phyloP scores from a whole-genome alignment of 805 yeast genomes.

The Lachancea quebecensis region DNA sequence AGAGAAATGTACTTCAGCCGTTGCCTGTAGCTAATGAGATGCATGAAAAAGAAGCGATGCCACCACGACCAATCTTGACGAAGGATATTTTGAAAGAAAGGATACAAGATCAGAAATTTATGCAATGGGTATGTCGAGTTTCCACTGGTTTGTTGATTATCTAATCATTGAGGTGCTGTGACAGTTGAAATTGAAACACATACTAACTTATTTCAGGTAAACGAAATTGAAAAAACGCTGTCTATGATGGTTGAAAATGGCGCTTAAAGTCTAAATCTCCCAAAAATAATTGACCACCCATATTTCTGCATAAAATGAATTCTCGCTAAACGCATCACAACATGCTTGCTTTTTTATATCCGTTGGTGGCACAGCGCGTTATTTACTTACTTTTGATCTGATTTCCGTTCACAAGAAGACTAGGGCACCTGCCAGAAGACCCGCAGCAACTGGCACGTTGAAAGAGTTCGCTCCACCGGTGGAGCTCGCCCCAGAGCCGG shows the following conservation, averaged over 20 bases:
- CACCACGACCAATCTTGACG: neutral
- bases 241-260: neutral
- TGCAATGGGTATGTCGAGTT: slow-evolving; percentile 24
- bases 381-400: too few relatives aligned
- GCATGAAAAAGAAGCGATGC: neutral
- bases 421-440: slow-evolving; percentile 3
- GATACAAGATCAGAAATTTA: slow-evolving; percentile 21
- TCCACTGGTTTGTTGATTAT: too few relatives aligned
- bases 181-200: too few relatives aligned
- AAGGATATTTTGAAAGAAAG: slow-evolving; percentile 17
- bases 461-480: slow-evolving; percentile 3
- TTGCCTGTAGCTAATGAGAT: neutral
- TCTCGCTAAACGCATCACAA: neutral
- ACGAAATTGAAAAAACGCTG: slow-evolving; percentile 5
- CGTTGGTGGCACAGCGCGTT: too few relatives aligned
- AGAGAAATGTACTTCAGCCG: too few relatives aligned
- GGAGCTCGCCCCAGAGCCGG: slow-evolving; percentile 6
- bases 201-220: slow-evolving; percentile 5
- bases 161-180: too few relatives aligned
- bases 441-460: slow-evolving; percentile 6
- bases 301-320: neutral
- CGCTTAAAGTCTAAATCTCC: too few relatives aligned
- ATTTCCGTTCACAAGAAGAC: neutral
- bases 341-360: neutral
- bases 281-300: too few relatives aligned